These are phyloP conservation scores for Umbellularia californica DNA, from an alignment of 164 flowering plant genomes.

Conservation along the genomic window DNA sequence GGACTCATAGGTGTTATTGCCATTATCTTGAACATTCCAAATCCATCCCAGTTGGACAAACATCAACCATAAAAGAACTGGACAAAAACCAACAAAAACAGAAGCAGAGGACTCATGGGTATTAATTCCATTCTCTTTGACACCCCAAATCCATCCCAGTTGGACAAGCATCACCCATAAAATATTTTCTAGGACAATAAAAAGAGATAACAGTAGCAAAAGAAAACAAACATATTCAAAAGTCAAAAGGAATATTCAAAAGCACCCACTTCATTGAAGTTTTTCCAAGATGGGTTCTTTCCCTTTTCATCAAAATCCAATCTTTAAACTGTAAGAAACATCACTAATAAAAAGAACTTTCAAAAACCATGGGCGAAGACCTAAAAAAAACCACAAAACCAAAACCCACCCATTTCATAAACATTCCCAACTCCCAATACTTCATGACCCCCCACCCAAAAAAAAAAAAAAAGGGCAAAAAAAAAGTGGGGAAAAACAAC, in stretches of 20 bases:
- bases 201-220: background rate
- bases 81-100: too few relatives aligned
- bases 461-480: background rate
- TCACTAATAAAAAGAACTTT: background rate
- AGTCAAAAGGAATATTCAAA: background rate
- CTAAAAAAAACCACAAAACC: background rate
- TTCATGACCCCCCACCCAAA: slow-evolving; percentile 1
- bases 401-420: background rate
- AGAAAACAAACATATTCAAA: slow-evolving; percentile 6
- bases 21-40: background rate
- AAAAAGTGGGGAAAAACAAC: background rate
- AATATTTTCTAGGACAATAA: background rate
- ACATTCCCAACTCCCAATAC: background rate
- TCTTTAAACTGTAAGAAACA: background rate
- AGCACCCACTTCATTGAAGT: background rate
- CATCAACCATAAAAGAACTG: background rate
- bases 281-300: slow-evolving; percentile 4
- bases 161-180: background rate
- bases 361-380: background rate
- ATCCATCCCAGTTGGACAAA: background rate
- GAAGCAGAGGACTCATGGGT: background rate
- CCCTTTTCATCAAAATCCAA: background rate
- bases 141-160: background rate
- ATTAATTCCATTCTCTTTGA: background rate
- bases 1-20: background rate